Conservation (phyloP, 73 alveolate species). For the Urostyla sp. region DNA sequence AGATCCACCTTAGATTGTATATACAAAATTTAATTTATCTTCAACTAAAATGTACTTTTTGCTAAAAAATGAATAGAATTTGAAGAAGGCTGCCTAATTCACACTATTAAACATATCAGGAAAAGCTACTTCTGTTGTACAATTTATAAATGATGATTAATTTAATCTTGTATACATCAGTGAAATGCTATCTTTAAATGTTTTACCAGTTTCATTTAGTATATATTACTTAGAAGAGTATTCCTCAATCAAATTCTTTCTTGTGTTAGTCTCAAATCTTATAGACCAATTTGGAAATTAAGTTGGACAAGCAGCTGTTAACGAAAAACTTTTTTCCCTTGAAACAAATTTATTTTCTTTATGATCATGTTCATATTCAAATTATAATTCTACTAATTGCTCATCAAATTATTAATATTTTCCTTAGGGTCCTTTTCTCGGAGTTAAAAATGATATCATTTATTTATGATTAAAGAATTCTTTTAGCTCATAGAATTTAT, state of each 20-base stretch:
- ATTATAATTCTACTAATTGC: background rate
- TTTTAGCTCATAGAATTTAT: conserved; percentile 11
- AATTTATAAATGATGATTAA: background rate
- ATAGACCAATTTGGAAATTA: background rate
- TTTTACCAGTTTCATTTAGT: conserved; percentile 8
- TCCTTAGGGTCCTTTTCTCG: too few relatives aligned
- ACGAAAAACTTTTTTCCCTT: conserved; percentile 29
- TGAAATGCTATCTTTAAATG: conserved; percentile 19
- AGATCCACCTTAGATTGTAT: conserved; percentile 22
- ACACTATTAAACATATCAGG: conserved; percentile 18
- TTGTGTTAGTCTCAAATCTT: conserved; percentile 20
- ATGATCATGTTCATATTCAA: conserved; percentile 24
- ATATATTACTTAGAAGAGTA: conserved; percentile 30
- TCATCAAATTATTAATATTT: too few relatives aligned
- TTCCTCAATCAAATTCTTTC: conserved; percentile 34
- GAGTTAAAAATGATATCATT: too few relatives aligned
- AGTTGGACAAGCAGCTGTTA: conserved; percentile 1
- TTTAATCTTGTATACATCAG: background rate
- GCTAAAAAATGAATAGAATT: conserved; percentile 18
- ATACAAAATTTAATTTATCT: background rate
- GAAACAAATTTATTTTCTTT: conserved; percentile 26
- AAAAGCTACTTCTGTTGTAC: conserved; percentile 16
- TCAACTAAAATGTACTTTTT: background rate
- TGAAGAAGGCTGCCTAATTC: conserved; percentile 43
- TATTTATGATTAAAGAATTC: conserved; percentile 29